Conservation (phyloP, 2,329 filamentous ascomycete species). For the Monascus ruber region DNA sequence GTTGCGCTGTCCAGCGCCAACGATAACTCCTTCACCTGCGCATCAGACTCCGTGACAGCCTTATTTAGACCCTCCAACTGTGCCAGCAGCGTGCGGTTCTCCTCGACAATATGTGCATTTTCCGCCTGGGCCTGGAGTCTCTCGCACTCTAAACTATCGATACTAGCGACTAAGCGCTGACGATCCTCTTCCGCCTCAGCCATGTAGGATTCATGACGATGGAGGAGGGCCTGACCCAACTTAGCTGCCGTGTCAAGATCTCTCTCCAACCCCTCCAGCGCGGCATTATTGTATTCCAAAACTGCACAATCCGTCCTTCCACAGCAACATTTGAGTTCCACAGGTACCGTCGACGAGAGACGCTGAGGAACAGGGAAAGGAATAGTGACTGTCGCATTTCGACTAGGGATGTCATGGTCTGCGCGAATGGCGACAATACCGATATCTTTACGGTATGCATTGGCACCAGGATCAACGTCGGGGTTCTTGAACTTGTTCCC, state of each 20-base stretch:
- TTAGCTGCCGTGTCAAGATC: conserved; percentile 78
- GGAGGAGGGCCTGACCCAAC: conserved; percentile 83
- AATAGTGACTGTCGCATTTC: too few relatives aligned
- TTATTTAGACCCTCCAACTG: conserved; percentile 77
- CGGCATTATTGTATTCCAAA: conserved; percentile 65
- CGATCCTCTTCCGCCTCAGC: conserved; percentile 82
- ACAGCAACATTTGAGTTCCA: conserved; percentile 61
- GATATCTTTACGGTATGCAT: too few relatives aligned
- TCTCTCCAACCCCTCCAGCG: conserved; percentile 71
- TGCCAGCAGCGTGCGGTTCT: conserved; percentile 70
- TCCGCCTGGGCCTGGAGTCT: conserved; percentile 63
- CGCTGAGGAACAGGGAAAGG: too few relatives aligned
- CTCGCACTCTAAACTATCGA: conserved; percentile 61
- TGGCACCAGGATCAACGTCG: too few relatives aligned
- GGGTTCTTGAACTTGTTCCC: too few relatives aligned
- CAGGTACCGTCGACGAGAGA: conserved; percentile 8
- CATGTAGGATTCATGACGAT: conserved; percentile 90
- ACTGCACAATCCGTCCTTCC: conserved; percentile 68
- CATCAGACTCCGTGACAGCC: conserved; percentile 67
- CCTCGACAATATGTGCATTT: conserved; percentile 68
- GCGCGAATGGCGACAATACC: too few relatives aligned
- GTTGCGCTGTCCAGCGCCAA: conserved; percentile 67
- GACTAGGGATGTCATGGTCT: too few relatives aligned
- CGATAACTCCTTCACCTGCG: conserved; percentile 65
- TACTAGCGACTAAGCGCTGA: conserved; percentile 56